Evolutionary conservation across 768 basidiomycete genomes (phyloP), one percentile per base, ranked within the genome.

Genomic region (Serendipita indica): DNA sequence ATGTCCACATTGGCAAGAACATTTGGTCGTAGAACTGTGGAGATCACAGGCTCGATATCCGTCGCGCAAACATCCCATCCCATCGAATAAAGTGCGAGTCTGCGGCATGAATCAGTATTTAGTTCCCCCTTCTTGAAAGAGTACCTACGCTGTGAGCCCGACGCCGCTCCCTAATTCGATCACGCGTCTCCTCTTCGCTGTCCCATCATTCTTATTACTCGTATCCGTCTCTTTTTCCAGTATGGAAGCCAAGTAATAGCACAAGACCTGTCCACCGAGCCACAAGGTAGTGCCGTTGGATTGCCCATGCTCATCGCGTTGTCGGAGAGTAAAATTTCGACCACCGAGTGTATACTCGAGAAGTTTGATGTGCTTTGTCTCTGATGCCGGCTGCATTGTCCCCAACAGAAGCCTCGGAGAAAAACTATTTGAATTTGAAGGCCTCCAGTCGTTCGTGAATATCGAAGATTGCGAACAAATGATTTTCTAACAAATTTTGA

Each of bases 161-260:
- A 86, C 81, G 20, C 90, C 90, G 64, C 83, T 82, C 58, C 90
- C 90, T 18, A 93, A 72, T 67, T 94, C 90, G 59, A 90, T 71
- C 5, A 78, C 82, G 58, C 73, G 72, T 28, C 68, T 72, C n/a
- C n/a, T 61, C 69, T 68, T 57, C 60, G 32, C 60, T 57, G 58
- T 39, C 41, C 45, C 59, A 52, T 41, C 58, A 46, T 57, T 63
- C 60, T 35, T 39, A 1, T 43, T 10, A 46, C 22, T 27, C 7
- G 14, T 10, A 46, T 54, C 49, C 20, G 1, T 32, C 49, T 10
- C 20, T 3, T 60, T 43, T 28, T 39, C 22, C 64, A 72, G 72
- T 20, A 71, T 62, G 46, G 74, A 69, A 18, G 74, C 70, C 32
- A 89, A 73, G 66, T 81, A 87, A 41, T 74, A 65, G 16, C 84